Conservation (phyloP, 2,329 filamentous ascomycete species). For the Arthrobotrys sphaeroides region DNA sequence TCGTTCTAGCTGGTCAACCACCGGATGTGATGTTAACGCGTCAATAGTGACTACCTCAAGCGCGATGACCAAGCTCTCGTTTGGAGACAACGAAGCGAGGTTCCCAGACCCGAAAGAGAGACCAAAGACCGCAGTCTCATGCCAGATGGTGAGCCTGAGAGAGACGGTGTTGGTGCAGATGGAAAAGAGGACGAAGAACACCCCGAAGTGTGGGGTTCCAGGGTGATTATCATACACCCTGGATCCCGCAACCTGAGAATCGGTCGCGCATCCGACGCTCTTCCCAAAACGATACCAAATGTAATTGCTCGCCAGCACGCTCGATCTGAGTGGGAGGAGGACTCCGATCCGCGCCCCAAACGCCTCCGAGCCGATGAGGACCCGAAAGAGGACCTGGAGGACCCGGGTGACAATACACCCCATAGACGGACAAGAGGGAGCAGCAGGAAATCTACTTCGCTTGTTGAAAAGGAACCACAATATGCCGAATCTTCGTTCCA, state of each 20-base stretch:
- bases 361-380: slow-evolving; percentile 69
- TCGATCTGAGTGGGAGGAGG: slow-evolving; percentile 84
- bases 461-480: slow-evolving; percentile 63
- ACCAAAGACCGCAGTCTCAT: slow-evolving; percentile 63
- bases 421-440: slow-evolving; percentile 53
- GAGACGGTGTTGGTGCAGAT: slow-evolving; percentile 64
- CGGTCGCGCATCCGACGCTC: slow-evolving; percentile 91
- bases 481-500: slow-evolving; percentile 64
- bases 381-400: slow-evolving; percentile 66
- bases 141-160: slow-evolving; percentile 66
- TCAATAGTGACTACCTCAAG: slow-evolving; percentile 88
- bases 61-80: slow-evolving; percentile 95
- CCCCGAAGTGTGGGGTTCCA: slow-evolving; percentile 67
- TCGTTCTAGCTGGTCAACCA: not conserved
- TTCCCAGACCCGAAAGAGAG: slow-evolving; percentile 65
- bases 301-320: slow-evolving; percentile 81
- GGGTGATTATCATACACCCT: slow-evolving; percentile 92
- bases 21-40: not conserved
- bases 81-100: slow-evolving; percentile 85
- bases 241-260: slow-evolving; percentile 96
- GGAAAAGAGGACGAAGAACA: slow-evolving; percentile 65
- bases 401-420: slow-evolving; percentile 59
- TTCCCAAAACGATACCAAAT: slow-evolving; percentile 95
- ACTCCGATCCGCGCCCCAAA: slow-evolving; percentile 79
- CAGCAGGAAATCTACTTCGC: slow-evolving; percentile 28